Conservation (phyloP, 306 rosid genomes). For the Castanospermum australe region DNA sequence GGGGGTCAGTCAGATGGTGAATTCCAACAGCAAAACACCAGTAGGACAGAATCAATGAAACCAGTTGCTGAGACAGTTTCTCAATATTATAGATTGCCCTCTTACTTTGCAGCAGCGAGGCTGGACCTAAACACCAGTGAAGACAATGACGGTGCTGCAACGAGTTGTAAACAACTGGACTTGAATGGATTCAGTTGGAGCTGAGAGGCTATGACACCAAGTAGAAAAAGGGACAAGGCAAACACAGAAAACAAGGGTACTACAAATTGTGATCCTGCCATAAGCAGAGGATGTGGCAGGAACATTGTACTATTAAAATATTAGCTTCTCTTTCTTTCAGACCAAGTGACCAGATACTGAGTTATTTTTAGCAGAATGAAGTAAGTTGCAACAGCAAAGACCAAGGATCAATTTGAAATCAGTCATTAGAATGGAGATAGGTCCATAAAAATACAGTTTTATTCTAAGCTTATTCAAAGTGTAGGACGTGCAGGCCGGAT, state of each 20-base stretch:
- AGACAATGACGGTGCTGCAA: constrained; percentile 46
- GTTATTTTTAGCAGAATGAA: constrained; percentile 10
- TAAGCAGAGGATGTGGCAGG: background rate
- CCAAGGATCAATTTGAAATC: background rate
- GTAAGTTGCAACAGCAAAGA: constrained; percentile 2
- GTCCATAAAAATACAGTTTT: background rate
- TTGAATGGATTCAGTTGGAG: constrained; percentile 78
- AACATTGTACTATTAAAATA: background rate
- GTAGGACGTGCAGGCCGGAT: background rate
- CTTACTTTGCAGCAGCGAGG: constrained; percentile 46
- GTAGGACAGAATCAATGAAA: constrained; percentile 25
- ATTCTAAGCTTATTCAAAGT: constrained; percentile 2
- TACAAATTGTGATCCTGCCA: background rate
- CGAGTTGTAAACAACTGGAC: constrained; percentile 69
- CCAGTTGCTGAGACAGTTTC: constrained; percentile 25
- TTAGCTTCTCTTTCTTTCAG: constrained; percentile 22
- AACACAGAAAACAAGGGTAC: background rate
- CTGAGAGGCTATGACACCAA: constrained; percentile 17
- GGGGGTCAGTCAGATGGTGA: constrained; percentile 33
- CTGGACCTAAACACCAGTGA: constrained; percentile 59
- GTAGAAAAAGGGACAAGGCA: background rate
- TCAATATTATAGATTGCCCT: constrained; percentile 38
- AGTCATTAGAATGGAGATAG: background rate
- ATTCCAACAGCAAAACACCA: constrained; percentile 15
- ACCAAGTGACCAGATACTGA: background rate